Percentiles rank a stretch among this genome's conserved stretches.
Evolutionary conservation across 371 early-diverging fungal genomes (phyloP).

Genomic region (Basidiobolus heterosporus): DNA sequence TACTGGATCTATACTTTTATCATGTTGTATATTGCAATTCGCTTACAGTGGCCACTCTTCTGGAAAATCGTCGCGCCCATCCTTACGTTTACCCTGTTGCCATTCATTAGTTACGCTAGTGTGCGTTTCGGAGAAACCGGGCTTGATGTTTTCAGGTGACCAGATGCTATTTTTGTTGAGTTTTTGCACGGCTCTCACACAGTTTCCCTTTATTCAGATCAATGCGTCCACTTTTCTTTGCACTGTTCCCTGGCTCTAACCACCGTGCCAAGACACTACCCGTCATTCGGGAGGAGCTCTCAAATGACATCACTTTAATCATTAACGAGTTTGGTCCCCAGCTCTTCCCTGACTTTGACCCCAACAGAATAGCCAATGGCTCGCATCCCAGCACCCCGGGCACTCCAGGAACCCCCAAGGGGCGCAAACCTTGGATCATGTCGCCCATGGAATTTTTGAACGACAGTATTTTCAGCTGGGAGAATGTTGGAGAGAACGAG

Average conservation of each 20-base stretch:
- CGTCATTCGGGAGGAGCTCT: slow-evolving; percentile 50
- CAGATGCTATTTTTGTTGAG: not conserved
- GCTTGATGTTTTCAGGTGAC: slow-evolving; percentile 59
- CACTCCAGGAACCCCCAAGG: not conserved
- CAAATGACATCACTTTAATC: slow-evolving; percentile 53
- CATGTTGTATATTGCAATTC: slow-evolving; percentile 24
- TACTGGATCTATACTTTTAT: slow-evolving; percentile 52
- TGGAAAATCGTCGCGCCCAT: slow-evolving; percentile 23
- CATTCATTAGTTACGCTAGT: slow-evolving; percentile 61
- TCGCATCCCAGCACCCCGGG: not conserved
- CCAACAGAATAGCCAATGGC: slow-evolving; percentile 13
- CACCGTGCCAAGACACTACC: slow-evolving; percentile 36
- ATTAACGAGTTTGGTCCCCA: slow-evolving; percentile 79
- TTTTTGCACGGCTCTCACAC: not conserved
- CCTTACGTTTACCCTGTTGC: slow-evolving; percentile 34
- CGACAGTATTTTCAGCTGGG: slow-evolving; percentile 43
- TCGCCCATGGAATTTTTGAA: slow-evolving; percentile 25
- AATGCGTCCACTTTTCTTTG: slow-evolving; percentile 64
- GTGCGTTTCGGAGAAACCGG: slow-evolving; percentile 81
- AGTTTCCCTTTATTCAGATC: slow-evolving; percentile 30
- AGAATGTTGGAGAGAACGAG: slow-evolving; percentile 18
- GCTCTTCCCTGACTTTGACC: slow-evolving; percentile 64
- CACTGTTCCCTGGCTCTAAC: slow-evolving; percentile 39
- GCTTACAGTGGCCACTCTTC: slow-evolving; percentile 14
- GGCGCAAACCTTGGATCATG: slow-evolving; percentile 5